A percentile compares a stretch with the other conserved stretches of the same genome.
Conservation (phyloP, 805 yeast genomes). For the Sugiyamaella qingdaonensis region DNA sequence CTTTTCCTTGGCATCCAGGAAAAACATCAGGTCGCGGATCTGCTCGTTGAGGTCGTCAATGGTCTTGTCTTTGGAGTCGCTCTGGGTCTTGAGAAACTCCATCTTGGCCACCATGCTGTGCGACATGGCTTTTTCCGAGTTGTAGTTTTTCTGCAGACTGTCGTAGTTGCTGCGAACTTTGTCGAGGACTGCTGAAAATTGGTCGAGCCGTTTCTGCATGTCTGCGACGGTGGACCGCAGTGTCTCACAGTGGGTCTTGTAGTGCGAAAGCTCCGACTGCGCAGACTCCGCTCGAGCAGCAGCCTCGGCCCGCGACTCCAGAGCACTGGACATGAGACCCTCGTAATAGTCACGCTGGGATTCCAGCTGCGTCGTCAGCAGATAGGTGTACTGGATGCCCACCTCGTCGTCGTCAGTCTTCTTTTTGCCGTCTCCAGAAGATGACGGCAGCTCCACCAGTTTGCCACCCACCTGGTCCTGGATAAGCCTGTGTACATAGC, state of each 20-base stretch:
- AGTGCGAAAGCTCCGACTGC: not conserved
- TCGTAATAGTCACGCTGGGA: constrained; percentile 85
- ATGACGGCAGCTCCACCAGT: constrained; percentile 53
- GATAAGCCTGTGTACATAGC: constrained; percentile 79
- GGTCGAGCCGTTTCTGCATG: constrained; percentile 4
- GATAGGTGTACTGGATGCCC: constrained; percentile 74
- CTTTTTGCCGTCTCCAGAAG: constrained; percentile 8
- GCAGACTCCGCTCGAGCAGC: constrained; percentile 7
- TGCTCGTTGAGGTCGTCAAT: constrained; percentile 31
- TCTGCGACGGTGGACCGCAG: not conserved
- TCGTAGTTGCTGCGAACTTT: constrained; percentile 24
- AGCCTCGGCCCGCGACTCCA: constrained; percentile 17
- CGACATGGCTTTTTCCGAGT: constrained; percentile 47
- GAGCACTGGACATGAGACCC: constrained; percentile 38
- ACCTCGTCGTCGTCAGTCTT: constrained; percentile 42
- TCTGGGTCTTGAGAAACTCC: constrained; percentile 33
- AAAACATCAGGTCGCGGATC: constrained; percentile 70
- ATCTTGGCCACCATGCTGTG: constrained; percentile 41
- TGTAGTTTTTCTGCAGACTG: constrained; percentile 34
- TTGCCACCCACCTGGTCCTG: constrained; percentile 88
- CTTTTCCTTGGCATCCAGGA: constrained; percentile 66
- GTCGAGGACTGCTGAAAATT: constrained; percentile 16
- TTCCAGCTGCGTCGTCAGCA: constrained; percentile 74
- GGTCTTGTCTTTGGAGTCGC: constrained; percentile 16
- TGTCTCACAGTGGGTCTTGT: not conserved